These are phyloP conservation scores for Aspergillus heteromorphus DNA, from an alignment of 495 filamentous ascomycete species.

Conservation along the genomic window DNA sequence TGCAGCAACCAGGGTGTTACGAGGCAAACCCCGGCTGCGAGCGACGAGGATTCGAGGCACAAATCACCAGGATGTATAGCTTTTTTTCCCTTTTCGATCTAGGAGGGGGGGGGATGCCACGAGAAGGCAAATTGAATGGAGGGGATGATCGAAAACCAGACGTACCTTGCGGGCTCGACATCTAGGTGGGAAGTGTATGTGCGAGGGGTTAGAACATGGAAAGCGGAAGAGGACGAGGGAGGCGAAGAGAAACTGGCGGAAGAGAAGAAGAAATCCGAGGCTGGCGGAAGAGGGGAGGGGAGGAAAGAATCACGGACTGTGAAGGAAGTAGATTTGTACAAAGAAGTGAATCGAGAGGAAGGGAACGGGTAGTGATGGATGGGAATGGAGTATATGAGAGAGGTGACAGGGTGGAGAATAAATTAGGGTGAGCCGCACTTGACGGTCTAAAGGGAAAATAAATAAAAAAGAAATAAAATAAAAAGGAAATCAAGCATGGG, in stretches of 20 bases:
- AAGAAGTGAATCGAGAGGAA: not conserved
- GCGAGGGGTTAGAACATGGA: not conserved
- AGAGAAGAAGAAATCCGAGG: not conserved
- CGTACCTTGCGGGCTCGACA: constrained; percentile 21
- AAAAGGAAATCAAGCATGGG: constrained; percentile 4
- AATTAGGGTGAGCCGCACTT: constrained; percentile 8
- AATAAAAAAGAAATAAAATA: not conserved
- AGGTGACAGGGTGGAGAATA: not conserved
- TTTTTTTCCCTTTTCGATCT: not conserved
- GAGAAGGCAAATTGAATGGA: not conserved
- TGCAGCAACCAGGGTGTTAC: constrained; percentile 1
- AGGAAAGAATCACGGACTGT: not conserved
- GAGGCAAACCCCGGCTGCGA: not conserved
- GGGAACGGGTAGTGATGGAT: not conserved
- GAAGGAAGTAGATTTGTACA: constrained; percentile 3
- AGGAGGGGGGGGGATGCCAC: not conserved
- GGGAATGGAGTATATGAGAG: constrained; percentile 8
- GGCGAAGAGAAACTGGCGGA: constrained; percentile 12
- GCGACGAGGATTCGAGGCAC: not conserved
- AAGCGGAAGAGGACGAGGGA: constrained; percentile 1
- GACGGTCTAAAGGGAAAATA: constrained; percentile 4
- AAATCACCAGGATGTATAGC: not conserved
- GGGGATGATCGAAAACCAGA: not conserved
- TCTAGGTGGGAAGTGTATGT: constrained; percentile 7
- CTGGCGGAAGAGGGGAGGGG: not conserved